Conservation (phyloP, 169 alveolate genomes). For the Cryptosporidium tyzzeri region DNA sequence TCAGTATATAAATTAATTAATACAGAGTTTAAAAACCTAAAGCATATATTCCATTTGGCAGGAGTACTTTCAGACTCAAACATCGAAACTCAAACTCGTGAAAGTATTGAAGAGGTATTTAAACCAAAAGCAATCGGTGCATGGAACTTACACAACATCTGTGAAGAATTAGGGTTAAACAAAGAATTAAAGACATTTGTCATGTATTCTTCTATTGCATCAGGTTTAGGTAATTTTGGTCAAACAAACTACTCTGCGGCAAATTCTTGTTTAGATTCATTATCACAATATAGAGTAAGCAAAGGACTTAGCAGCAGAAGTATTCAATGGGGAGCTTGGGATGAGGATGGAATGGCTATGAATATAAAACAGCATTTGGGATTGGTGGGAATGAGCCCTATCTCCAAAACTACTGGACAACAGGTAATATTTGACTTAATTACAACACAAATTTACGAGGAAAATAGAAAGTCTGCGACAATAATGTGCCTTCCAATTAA, state of each 20-base stretch:
- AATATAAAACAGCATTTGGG: slow-evolving; percentile 20
- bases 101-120: too few relatives aligned
- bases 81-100: too few relatives aligned
- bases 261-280: slow-evolving; percentile 59
- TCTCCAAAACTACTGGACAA: neutral
- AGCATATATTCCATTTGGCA: too few relatives aligned
- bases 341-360: slow-evolving; percentile 68
- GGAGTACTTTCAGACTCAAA: too few relatives aligned
- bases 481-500: too few relatives aligned
- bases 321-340: slow-evolving; percentile 73
- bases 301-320: slow-evolving; percentile 29
- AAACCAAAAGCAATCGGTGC: too few relatives aligned
- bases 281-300: slow-evolving; percentile 23
- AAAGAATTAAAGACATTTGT: slow-evolving; percentile 11
- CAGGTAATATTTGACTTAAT: too few relatives aligned
- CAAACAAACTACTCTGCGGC: slow-evolving; percentile 73
- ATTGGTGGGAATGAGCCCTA: slow-evolving; percentile 20
- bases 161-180: neutral
- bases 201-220: slow-evolving; percentile 35
- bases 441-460: too few relatives aligned
- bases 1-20: too few relatives aligned
- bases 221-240: slow-evolving; percentile 38
- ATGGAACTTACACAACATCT: neutral
- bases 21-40: too few relatives aligned
- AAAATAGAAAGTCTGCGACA: too few relatives aligned